Evolutionary conservation across 805 yeast species (phyloP), one percentile per base, ranked within the genome.

Genomic region (Candida endomychidarum): DNA sequence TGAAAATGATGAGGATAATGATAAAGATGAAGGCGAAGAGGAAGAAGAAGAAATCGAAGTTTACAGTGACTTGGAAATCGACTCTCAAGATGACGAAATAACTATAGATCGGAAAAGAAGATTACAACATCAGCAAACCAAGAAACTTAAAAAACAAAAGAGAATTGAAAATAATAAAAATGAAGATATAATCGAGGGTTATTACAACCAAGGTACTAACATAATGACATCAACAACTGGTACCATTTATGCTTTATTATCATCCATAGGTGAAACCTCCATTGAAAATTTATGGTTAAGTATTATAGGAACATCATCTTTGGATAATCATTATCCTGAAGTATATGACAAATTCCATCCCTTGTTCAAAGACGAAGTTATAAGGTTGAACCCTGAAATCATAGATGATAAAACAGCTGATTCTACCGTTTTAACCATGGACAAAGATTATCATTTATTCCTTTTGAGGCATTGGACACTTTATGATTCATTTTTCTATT

Each of bases 401-500:
- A 41, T 46, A n/a, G 24, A 47, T 19, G 65, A 58, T 19, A 58
- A 57, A 37, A 56, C 75, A 24, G 72, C 71, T 20, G 71, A 64
- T 53, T 37, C 69, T 5, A 62, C 75, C 6, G 56, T 76, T 2
- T 62, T 93, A 19, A 72, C 74, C 17, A 67, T 87, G 12, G 96
- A 87, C 53, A 77, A 82, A 18, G 99, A 95, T 60, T 93, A 86
- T 60, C 80, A 88, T 43, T 66, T 93, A 32, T 93, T 90, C 56
- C 63, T 95, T 28, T 69, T 93, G 33, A 80, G 97, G 34, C 97
- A 91, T 59, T 90, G 98, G 87, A 84, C 95, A 8, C 66, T 93
- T 12, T 91, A 93, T 63, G 95, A 91, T 49, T 75, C 96, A 46
- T 88, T 95, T 61, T 78, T 80, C 54, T 93, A 90, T 57, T 87